Evolutionary conservation across 495 filamentous ascomycete species (phyloP).

Genomic region (Aspergillus avenaceus): DNA sequence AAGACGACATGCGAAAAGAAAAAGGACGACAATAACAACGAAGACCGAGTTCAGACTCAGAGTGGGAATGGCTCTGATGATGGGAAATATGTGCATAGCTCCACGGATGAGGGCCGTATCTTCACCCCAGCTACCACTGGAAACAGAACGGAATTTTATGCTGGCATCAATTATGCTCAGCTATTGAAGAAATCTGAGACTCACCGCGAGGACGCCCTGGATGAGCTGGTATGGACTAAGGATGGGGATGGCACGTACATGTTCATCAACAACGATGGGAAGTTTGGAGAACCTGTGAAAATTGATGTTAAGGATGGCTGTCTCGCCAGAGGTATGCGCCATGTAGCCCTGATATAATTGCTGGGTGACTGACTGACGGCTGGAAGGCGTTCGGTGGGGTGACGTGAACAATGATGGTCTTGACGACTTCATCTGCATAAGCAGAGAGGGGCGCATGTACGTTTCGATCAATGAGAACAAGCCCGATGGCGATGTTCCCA

Average conservation of each 20-base stretch:
- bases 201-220: neutral
- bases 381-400: slow-evolving; percentile 9
- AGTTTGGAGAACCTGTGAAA: neutral
- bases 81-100: slow-evolving; percentile 1
- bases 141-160: neutral
- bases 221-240: slow-evolving; percentile 1
- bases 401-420: slow-evolving; percentile 35
- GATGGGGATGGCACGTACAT: neutral
- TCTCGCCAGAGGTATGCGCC: neutral
- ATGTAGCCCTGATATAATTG: neutral
- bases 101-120: neutral
- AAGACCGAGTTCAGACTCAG: slow-evolving; percentile 6
- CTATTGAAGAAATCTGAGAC: neutral
- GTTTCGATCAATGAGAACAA: slow-evolving; percentile 15
- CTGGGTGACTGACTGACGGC: neutral
- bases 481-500: slow-evolving; percentile 3
- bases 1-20: neutral
- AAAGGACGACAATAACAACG: slow-evolving; percentile 3
- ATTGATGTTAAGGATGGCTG: slow-evolving; percentile 1
- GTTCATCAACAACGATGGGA: neutral
- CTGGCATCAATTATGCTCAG: neutral
- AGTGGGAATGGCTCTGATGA: slow-evolving; percentile 16
- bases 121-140: neutral
- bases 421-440: slow-evolving; percentile 36
- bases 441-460: slow-evolving; percentile 11